Evolutionary conservation across 1,284 basidiomycete species (phyloP).

Genomic region (Heimioporus punctisporus): DNA sequence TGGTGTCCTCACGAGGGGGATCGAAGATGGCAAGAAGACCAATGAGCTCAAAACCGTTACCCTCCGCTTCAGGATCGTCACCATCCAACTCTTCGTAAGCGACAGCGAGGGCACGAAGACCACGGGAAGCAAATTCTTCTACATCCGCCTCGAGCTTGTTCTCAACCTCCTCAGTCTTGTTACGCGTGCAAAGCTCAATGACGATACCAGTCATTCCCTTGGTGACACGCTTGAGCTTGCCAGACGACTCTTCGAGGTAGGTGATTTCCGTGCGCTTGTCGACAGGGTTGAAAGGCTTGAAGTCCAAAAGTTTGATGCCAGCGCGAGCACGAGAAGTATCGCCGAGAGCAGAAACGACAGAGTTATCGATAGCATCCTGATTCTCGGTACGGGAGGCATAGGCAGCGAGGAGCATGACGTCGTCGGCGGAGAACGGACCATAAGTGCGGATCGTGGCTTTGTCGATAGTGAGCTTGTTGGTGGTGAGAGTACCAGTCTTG

Average conservation of each 20-base stretch:
- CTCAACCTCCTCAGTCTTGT: constrained; percentile 95
- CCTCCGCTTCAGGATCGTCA: constrained; percentile 79
- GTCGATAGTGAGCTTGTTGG: constrained; percentile 99
- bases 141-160: constrained; percentile 93
- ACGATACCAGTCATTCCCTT: constrained; percentile 99
- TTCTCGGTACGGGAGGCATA: constrained; percentile 99
- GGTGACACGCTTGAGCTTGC: constrained; percentile 97
- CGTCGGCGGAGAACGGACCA: constrained; percentile 86
- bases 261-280: constrained; percentile 99
- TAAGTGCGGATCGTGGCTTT: constrained; percentile 92
- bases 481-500: constrained; percentile 97
- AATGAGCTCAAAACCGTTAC: constrained; percentile 97
- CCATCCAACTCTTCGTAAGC: constrained; percentile 94
- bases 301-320: constrained; percentile 96
- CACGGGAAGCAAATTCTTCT: constrained; percentile 94
- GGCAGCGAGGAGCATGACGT: constrained; percentile 92
- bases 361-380: constrained; percentile 96
- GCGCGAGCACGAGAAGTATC: constrained; percentile 78
- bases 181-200: constrained; percentile 94
- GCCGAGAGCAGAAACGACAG: constrained; percentile 83
- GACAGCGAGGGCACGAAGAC: constrained; percentile 97
- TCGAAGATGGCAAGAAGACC: constrained; percentile 98
- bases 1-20: constrained; percentile 97
- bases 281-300: constrained; percentile 99
- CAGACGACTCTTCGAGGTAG: constrained; percentile 91